Conservation (phyloP, 1,139 yeast species). For the Blastobotrys serpentis region DNA sequence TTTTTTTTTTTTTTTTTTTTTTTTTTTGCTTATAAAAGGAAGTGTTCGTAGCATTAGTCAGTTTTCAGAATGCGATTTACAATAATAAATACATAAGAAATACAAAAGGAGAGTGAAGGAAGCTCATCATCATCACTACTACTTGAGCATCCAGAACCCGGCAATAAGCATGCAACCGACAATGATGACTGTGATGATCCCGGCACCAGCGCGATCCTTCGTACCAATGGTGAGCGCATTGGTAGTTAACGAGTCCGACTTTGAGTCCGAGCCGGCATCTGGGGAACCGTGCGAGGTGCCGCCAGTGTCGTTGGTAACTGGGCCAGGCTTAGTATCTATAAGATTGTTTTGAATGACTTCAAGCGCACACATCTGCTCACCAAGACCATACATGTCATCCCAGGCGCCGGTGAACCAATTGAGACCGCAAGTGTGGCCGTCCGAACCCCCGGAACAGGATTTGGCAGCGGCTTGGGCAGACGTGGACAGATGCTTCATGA, state of each 20-base stretch:
- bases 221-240: slow-evolving; percentile 30
- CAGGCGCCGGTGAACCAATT: slow-evolving; percentile 71
- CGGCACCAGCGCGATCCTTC: slow-evolving; percentile 85
- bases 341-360: slow-evolving; percentile 65
- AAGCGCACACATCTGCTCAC: slow-evolving; percentile 88
- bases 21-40: no score
- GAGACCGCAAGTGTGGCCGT: slow-evolving; percentile 87
- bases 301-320: slow-evolving; percentile 47
- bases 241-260: slow-evolving; percentile 22
- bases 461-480: slow-evolving; percentile 79
- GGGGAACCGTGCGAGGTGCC: slow-evolving; percentile 47
- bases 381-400: slow-evolving; percentile 81
- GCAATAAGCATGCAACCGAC: slow-evolving; percentile 64
- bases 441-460: slow-evolving; percentile 82
- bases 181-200: slow-evolving; percentile 71
- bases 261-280: slow-evolving; percentile 36
- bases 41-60: no score
- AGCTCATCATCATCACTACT: no score
- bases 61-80: no score
- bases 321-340: slow-evolving; percentile 39
- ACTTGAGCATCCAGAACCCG: slow-evolving; percentile 66
- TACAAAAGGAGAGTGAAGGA: no score
- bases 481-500: slow-evolving; percentile 52
- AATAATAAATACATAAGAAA: slow-evolving; percentile 7
- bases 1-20: no score